phyloP scores from a whole-genome alignment of 805 yeast species.

The Jamesozyma spencerorum region DNA sequence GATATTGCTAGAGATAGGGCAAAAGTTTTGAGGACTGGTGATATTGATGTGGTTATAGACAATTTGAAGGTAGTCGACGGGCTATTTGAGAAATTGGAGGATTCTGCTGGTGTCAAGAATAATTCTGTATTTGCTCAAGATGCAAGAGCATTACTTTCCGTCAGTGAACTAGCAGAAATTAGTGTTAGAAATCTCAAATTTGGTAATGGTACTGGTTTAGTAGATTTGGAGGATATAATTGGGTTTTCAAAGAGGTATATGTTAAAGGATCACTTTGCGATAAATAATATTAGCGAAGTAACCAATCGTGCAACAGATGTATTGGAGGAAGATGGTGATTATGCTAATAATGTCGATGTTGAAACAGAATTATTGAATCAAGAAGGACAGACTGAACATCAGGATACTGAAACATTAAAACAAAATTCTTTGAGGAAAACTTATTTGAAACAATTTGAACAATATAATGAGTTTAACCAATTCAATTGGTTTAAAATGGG shows the following conservation, averaged over 20 bases:
- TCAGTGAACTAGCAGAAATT: constrained; percentile 53
- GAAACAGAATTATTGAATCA: no score
- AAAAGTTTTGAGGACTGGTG: constrained; percentile 50
- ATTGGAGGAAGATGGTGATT: constrained; percentile 14
- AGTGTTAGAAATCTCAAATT: constrained; percentile 54
- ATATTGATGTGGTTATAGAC: constrained; percentile 38
- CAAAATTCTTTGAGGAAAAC: constrained; percentile 11
- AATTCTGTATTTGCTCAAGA: constrained; percentile 48
- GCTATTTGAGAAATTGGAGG: constrained; percentile 29
- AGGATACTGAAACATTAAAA: constrained; percentile 14
- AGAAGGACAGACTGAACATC: constrained; percentile 7
- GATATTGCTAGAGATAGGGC: constrained; percentile 34
- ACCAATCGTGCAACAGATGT: neutral
- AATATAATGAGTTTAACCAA: constrained; percentile 33
- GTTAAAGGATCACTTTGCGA: constrained; percentile 25
- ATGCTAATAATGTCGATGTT: constrained; percentile 16
- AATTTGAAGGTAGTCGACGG: constrained; percentile 39
- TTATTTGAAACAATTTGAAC: constrained; percentile 19
- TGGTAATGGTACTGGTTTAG: constrained; percentile 44
- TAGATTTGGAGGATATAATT: constrained; percentile 42
- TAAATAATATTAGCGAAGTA: constrained; percentile 14
- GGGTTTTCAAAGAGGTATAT: constrained; percentile 32
- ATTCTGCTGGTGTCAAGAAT: constrained; percentile 31
- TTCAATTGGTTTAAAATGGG: constrained; percentile 58
- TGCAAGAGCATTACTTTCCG: constrained; percentile 49